A percentile compares a stretch with the other conserved stretches of the same genome.
phyloP scores from a whole-genome alignment of 805 yeast genomes.

The Tetrapisispora namnaoensis region DNA sequence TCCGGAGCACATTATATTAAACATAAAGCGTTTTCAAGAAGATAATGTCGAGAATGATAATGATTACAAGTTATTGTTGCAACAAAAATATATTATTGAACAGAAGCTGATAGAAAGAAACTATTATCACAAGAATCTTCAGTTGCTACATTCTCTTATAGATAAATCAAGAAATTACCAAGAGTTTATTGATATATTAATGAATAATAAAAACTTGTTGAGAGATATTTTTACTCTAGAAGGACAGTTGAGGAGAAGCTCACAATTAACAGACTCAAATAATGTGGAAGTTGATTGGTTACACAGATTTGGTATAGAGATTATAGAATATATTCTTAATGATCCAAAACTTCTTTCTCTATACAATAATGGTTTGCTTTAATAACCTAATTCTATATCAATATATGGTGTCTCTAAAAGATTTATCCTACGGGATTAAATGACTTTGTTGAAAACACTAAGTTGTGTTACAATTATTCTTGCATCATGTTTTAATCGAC shows the following conservation, averaged over 20 bases:
- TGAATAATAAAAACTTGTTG: slow-evolving; percentile 17
- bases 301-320: slow-evolving; percentile 19
- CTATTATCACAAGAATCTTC: slow-evolving; percentile 17
- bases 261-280: slow-evolving; percentile 1
- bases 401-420: no score
- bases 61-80: slow-evolving; percentile 17
- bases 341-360: slow-evolving; percentile 14
- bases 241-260: slow-evolving; percentile 7
- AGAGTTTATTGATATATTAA: slow-evolving; percentile 23
- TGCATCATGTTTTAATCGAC: no score
- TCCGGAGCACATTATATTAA: slow-evolving; percentile 10
- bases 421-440: no score
- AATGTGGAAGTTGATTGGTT: slow-evolving; percentile 14
- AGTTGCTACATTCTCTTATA: slow-evolving; percentile 19
- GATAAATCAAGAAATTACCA: slow-evolving; percentile 24
- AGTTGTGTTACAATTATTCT: no score
- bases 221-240: slow-evolving; percentile 26
- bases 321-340: slow-evolving; percentile 14
- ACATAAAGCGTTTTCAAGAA: slow-evolving; percentile 18
- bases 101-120: slow-evolving; percentile 12
- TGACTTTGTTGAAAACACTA: no score
- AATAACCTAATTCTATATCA: not conserved
- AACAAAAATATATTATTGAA: slow-evolving; percentile 17
- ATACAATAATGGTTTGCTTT: slow-evolving; percentile 15
- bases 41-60: slow-evolving; percentile 12